These are phyloP conservation scores for Hymenoscyphus fructigenus DNA, from an alignment of 2,329 filamentous ascomycete genomes.

Conservation along the genomic window DNA sequence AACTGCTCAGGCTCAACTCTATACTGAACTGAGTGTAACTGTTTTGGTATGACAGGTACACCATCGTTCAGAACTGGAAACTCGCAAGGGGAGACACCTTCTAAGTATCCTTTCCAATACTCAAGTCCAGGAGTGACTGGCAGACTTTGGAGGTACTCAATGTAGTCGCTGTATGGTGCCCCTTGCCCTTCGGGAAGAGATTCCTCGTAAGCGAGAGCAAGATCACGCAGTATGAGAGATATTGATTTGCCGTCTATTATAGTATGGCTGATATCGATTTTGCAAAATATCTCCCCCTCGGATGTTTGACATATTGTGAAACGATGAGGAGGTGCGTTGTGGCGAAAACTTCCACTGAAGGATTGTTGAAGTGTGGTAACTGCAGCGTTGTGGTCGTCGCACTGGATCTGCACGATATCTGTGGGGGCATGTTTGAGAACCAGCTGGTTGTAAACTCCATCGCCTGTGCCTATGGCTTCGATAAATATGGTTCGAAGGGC, in stretches of 20 bases:
- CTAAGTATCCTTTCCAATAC: slow-evolving; percentile 30
- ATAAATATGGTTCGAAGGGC: slow-evolving; percentile 20
- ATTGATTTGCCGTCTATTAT: slow-evolving; percentile 39
- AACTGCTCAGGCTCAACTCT: slow-evolving; percentile 3
- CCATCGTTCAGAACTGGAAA: slow-evolving; percentile 38
- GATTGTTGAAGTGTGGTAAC: neutral
- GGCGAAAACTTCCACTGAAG: neutral
- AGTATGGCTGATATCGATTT: slow-evolving; percentile 17
- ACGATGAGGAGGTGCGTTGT: slow-evolving; percentile 42
- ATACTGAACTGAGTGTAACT: slow-evolving; percentile 17
- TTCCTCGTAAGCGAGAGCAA: slow-evolving; percentile 40
- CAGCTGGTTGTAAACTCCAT: slow-evolving; percentile 17
- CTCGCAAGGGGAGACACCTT: slow-evolving; percentile 28
- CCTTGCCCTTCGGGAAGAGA: slow-evolving; percentile 20
- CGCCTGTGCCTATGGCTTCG: slow-evolving; percentile 18
- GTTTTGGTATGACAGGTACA: slow-evolving; percentile 15
- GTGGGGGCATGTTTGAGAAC: slow-evolving; percentile 15
- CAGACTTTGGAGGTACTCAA: slow-evolving; percentile 34
- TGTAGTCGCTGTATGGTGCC: slow-evolving; percentile 40
- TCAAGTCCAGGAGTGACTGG: slow-evolving; percentile 21
- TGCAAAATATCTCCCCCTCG: slow-evolving; percentile 14
- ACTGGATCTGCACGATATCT: slow-evolving; percentile 1
- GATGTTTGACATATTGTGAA: slow-evolving; percentile 45
- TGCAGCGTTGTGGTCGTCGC: neutral
- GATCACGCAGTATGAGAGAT: slow-evolving; percentile 45